Evolutionary conservation across 495 filamentous ascomycete genomes (phyloP).

Genomic region (Aspergillus steynii): DNA sequence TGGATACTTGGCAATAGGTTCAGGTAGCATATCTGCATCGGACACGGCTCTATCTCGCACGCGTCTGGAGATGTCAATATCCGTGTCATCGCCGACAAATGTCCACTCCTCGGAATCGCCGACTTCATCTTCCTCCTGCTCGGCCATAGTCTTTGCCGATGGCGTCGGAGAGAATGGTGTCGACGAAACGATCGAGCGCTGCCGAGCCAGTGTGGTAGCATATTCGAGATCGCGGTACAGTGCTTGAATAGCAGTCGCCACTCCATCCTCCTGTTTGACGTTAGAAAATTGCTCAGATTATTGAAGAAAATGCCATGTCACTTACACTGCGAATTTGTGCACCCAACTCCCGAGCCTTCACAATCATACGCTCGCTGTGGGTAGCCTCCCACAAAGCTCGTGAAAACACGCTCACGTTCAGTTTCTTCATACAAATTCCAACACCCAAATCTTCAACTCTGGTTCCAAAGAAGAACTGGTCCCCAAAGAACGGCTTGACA

Average conservation of each 20-base stretch:
- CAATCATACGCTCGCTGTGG: conserved; percentile 83
- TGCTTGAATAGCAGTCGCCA: conserved; percentile 83
- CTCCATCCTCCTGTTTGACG: conserved; percentile 73
- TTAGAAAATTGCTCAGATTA: conserved; percentile 3
- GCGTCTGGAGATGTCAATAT: conserved; percentile 52
- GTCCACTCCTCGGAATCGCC: conserved; percentile 68
- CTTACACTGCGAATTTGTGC: conserved; percentile 83
- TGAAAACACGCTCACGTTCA: conserved; percentile 80
- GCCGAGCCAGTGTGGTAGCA: conserved; percentile 81
- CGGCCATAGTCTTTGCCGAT: conserved; percentile 32
- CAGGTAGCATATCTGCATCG: conserved; percentile 23
- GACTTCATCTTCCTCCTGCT: conserved; percentile 41
- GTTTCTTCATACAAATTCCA: conserved; percentile 83
- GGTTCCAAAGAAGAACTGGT: conserved; percentile 93
- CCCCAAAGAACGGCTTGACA: conserved; percentile 95
- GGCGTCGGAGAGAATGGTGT: conserved; percentile 45
- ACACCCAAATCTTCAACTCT: conserved; percentile 92
- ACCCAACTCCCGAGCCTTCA: conserved; percentile 77
- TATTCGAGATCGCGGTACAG: conserved; percentile 97
- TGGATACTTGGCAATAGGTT: conserved; percentile 4
- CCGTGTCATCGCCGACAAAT: conserved; percentile 67
- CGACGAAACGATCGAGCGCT: conserved; percentile 44
- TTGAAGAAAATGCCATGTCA: conserved; percentile 11
- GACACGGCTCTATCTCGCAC: conserved; percentile 35
- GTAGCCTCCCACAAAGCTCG: conserved; percentile 91